Conservation (phyloP, 2,329 filamentous ascomycete genomes). For the Penicillium sp. region DNA sequence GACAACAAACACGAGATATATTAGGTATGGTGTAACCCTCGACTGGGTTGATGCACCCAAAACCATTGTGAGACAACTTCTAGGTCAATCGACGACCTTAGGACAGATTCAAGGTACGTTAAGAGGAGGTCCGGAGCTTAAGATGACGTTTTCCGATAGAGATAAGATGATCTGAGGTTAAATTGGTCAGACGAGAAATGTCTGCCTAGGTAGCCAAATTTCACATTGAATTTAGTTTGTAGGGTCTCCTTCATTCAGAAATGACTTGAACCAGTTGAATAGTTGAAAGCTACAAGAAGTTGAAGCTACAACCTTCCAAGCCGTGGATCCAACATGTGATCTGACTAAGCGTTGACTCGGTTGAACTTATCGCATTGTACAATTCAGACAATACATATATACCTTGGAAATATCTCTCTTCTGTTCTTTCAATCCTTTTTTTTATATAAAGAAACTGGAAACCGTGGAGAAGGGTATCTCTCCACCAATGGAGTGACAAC, state of each 20-base stretch:
- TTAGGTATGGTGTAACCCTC: conserved; percentile 69
- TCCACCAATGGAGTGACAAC: conserved; percentile 12
- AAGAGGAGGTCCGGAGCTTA: not conserved
- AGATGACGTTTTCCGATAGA: not conserved
- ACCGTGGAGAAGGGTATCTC: not conserved
- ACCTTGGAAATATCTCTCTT: not conserved
- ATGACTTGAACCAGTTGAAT: not conserved
- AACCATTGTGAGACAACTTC: conserved; percentile 23
- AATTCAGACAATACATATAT: not conserved
- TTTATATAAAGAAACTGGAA: not conserved
- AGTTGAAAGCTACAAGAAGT: not conserved
- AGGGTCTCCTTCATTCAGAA: not conserved
- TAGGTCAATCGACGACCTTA: not conserved
- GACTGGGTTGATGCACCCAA: conserved; percentile 21
- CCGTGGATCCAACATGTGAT: not conserved
- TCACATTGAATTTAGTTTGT: not conserved
- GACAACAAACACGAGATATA: conserved; percentile 71
- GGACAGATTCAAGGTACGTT: not conserved
- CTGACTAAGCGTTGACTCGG: conserved; percentile 9
- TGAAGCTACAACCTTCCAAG: not conserved
- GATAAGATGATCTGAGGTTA: not conserved
- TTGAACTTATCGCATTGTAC: conserved; percentile 6
- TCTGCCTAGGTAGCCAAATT: not conserved
- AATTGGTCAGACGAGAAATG: not conserved
- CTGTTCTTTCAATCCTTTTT: not conserved